Base-by-base conservation (phyloP, 768 basidiomycete species). In the Fistulinella prunicolor region DNA sequence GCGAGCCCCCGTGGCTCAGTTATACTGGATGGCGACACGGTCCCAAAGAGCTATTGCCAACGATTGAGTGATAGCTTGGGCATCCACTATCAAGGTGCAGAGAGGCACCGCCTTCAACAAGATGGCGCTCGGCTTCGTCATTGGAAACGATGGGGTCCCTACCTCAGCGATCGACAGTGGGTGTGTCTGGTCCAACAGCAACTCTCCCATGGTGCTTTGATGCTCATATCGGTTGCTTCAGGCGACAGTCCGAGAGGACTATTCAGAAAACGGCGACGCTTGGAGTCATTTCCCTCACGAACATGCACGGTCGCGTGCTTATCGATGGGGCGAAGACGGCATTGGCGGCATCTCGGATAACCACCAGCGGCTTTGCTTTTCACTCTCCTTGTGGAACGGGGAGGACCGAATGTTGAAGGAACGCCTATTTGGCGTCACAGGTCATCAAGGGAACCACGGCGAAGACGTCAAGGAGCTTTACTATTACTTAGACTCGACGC, bases 141-240 rank as follows among this genome's bases (percentile, higher is more conserved):
- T 68, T 99, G 96, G 96, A 98, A 98, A 71, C 79, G 91, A 58
- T 98, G 95, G 95, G 96, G 96, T 17, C 96, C 96, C 14, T 99
- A 99, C 73, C 79, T 99, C 44, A 86, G 86, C 49, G 96, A 99
- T 69, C 79, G 96, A 49, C 96, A 98, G 76, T 99, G 96, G 96
- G 95, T 92, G 52, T 55, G 85, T 23, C 3, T 17, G 20, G 32
- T 22, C 19, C 62, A n/a, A 19, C 16, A 21, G 17, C 24, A 14
- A 3, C 42, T 6, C 35, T 22, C 24, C 8, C 42, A 13, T n/a
- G n/a, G n/a, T 47, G 6, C 28, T 38, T 45, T 19, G 38, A 46
- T 59, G 47, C 47, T 51, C 45, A 64, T 20, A 5, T 22, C 46
- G 4, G 38, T 17, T 47, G 7, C 58, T 40, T 8, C 57, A 97